Conservation (phyloP, 495 filamentous ascomycete species). For the Penicillium lividum region DNA sequence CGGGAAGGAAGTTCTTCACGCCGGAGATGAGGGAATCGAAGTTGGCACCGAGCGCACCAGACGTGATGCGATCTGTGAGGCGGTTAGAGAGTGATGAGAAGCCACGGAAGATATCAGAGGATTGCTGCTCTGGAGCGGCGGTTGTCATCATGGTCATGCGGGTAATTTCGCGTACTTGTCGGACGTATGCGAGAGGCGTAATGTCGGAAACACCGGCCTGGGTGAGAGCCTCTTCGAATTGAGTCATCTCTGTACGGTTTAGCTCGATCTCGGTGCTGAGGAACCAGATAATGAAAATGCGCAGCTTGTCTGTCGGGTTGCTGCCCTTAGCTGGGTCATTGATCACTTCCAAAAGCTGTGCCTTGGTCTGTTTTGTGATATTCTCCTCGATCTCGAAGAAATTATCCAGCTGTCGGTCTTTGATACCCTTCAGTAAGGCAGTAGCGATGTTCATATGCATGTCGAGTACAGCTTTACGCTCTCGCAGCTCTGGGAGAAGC, state of each 20-base stretch:
- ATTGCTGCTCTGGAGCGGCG: conserved; percentile 65
- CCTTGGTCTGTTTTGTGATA: conserved; percentile 88
- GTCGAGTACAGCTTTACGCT: conserved; percentile 86
- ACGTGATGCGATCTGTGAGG: conserved; percentile 90
- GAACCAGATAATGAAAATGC: conserved; percentile 97
- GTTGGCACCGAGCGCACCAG: conserved; percentile 83
- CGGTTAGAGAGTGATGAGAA: conserved; percentile 87
- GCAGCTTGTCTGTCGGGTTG: conserved; percentile 82
- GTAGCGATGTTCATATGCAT: conserved; percentile 99
- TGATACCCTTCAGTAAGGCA: conserved; percentile 81
- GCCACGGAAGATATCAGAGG: conserved; percentile 78
- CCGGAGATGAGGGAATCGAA: conserved; percentile 96
- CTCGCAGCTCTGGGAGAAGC: conserved; percentile 84
- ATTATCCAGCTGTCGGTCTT: conserved; percentile 91
- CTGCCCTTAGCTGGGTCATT: conserved; percentile 79
- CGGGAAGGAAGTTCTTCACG: conserved; percentile 97
- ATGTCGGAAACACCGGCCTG: conserved; percentile 69
- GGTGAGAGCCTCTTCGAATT: conserved; percentile 84
- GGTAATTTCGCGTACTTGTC: conserved; percentile 90
- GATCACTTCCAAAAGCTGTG: conserved; percentile 85
- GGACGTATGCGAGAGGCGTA: conserved; percentile 79
- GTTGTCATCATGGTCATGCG: conserved; percentile 99
- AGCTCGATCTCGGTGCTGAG: conserved; percentile 92
- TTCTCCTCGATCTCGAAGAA: conserved; percentile 96
- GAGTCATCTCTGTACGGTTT: conserved; percentile 74